A percentile compares a stretch with the other conserved stretches of the same genome.
phyloP scores from a whole-genome alignment of 208 protist species.

The Trypanosoma congolense region DNA sequence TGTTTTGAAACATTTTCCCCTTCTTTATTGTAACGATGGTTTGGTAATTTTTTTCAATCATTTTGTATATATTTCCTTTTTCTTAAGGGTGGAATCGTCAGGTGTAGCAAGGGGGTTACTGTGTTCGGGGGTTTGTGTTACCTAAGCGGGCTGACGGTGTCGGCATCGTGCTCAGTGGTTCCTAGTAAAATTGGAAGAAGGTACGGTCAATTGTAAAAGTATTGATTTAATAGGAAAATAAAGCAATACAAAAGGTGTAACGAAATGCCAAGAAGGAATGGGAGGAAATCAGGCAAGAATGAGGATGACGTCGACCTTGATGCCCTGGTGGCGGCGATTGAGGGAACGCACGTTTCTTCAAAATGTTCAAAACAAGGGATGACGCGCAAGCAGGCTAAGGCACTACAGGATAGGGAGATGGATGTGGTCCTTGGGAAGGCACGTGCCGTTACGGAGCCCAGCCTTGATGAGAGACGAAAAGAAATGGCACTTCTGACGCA shows the following conservation, averaged over 20 bases:
- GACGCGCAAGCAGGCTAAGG: constrained; percentile 55
- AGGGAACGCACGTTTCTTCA: constrained; percentile 22
- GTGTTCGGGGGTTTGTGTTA: too few species aligned
- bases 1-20: too few species aligned
- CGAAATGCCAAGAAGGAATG: constrained; percentile 24
- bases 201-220: not conserved
- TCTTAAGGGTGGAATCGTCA: too few species aligned
- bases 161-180: too few species aligned
- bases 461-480: constrained; percentile 31
- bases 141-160: too few species aligned
- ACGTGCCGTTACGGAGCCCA: constrained; percentile 12
- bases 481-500: constrained; percentile 33
- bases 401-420: constrained; percentile 38
- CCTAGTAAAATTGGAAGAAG: too few species aligned
- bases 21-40: too few species aligned
- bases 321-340: constrained; percentile 65
- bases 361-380: constrained; percentile 48
- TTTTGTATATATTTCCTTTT: too few species aligned
- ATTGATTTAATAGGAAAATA: constrained; percentile 9
- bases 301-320: constrained; percentile 41
- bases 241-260: not conserved
- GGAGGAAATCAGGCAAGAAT: constrained; percentile 15
- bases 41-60: too few species aligned
- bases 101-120: too few species aligned
- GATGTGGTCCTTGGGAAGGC: constrained; percentile 28